These are phyloP conservation scores for Cryptococcus sp. DNA, from an alignment of 1,284 basidiomycete genomes.

Conservation along the genomic window DNA sequence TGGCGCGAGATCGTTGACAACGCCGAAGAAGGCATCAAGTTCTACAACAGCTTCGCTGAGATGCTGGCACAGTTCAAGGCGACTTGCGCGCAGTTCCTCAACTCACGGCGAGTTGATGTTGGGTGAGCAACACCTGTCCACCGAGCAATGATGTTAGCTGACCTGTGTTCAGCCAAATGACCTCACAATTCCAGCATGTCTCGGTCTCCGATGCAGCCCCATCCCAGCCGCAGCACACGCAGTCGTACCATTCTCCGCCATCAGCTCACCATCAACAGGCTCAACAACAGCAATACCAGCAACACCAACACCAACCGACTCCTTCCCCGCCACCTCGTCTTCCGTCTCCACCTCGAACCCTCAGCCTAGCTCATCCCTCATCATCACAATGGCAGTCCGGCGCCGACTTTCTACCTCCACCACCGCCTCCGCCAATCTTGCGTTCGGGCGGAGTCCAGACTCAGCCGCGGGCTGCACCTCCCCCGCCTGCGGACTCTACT, in stretches of 20 bases:
- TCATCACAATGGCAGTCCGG: constrained; percentile 46
- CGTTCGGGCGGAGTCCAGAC: constrained; percentile 42
- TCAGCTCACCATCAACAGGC: background rate
- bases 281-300: constrained; percentile 8
- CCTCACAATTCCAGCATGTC: constrained; percentile 23
- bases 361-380: constrained; percentile 38
- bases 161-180: constrained; percentile 19
- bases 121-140: constrained; percentile 34
- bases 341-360: constrained; percentile 16
- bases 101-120: constrained; percentile 64
- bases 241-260: constrained; percentile 10
- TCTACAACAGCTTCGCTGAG: constrained; percentile 76
- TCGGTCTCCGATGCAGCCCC: constrained; percentile 8
- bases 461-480: constrained; percentile 26
- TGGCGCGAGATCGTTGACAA: constrained; percentile 84
- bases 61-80: constrained; percentile 74
- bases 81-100: constrained; percentile 71
- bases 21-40: constrained; percentile 87
- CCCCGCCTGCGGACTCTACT: constrained; percentile 24
- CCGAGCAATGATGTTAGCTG: constrained; percentile 1
- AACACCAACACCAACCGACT: constrained; percentile 13
- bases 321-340: constrained; percentile 12
- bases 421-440: constrained; percentile 46
- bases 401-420: constrained; percentile 50
- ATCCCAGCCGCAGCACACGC: constrained; percentile 2